phyloP scores from a whole-genome alignment of 2,329 filamentous ascomycete species.

The Claviceps cyperi region DNA sequence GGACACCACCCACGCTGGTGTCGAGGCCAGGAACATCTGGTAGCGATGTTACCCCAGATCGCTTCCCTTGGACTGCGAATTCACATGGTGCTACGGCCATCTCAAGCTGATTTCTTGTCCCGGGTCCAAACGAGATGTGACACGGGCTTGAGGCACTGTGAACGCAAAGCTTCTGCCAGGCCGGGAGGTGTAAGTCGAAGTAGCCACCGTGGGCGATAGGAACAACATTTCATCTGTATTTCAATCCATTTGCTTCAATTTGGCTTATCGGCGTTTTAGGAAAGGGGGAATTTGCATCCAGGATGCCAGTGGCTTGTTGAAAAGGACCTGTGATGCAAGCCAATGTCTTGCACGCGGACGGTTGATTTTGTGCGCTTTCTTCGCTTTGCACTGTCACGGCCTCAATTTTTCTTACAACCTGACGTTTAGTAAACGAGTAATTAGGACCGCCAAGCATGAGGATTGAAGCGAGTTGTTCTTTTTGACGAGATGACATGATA shows the following conservation, averaged over 20 bases:
- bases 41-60: slow-evolving; percentile 25
- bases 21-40: slow-evolving; percentile 32
- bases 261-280: slow-evolving; percentile 3
- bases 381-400: slow-evolving; percentile 5
- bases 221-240: not conserved
- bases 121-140: not conserved
- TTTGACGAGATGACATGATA: no score
- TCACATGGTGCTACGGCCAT: slow-evolving; percentile 36
- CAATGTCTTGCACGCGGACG: not conserved
- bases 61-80: slow-evolving; percentile 33
- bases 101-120: slow-evolving; percentile 16
- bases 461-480: no score
- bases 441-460: no score
- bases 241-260: not conserved
- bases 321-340: not conserved
- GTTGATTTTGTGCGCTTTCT: not conserved
- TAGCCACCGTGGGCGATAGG: not conserved
- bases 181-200: not conserved
- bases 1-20: slow-evolving; percentile 31
- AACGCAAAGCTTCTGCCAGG: not conserved
- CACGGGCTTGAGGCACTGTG: not conserved
- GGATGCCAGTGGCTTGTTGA: not conserved
- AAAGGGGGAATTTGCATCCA: not conserved
- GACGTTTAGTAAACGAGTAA: not conserved
- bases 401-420: slow-evolving; percentile 7